Conservation (phyloP, 306 rosid genomes). For the Styphnolobium japonicum region DNA sequence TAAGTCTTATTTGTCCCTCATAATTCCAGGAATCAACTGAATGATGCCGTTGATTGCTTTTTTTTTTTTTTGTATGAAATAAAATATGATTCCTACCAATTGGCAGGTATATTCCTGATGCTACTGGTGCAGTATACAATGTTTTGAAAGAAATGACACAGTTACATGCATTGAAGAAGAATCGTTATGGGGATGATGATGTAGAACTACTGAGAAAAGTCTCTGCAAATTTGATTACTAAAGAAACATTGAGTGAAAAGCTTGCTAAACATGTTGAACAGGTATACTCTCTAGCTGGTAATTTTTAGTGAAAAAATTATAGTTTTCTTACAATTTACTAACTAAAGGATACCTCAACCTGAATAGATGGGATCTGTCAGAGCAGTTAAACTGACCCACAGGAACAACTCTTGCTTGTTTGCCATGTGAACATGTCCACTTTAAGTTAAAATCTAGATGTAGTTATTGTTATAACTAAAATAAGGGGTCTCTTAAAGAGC, state of each 20-base stretch:
- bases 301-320: neutral
- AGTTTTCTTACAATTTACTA: neutral
- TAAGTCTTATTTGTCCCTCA: slow-evolving; percentile 9
- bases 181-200: slow-evolving; percentile 47
- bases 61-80: neutral
- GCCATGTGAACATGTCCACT: neutral
- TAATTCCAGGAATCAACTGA: slow-evolving; percentile 6
- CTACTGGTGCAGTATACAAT: slow-evolving; percentile 59
- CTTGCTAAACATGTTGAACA: slow-evolving; percentile 90
- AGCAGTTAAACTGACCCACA: neutral
- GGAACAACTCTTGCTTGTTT: slow-evolving; percentile 18
- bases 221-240: slow-evolving; percentile 60
- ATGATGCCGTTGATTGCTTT: slow-evolving; percentile 4
- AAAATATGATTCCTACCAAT: slow-evolving; percentile 21
- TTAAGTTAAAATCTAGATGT: slow-evolving; percentile 15
- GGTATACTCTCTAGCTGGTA: slow-evolving; percentile 42
- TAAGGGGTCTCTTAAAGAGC: neutral
- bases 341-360: slow-evolving; percentile 11
- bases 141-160: slow-evolving; percentile 63
- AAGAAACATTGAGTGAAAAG: slow-evolving; percentile 69
- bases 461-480: neutral
- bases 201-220: slow-evolving; percentile 62
- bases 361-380: slow-evolving; percentile 4
- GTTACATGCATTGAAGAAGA: slow-evolving; percentile 61
- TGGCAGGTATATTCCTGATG: slow-evolving; percentile 85